Evolutionary conservation across 306 rosid genomes (phyloP).

Genomic region (Cicer yamashitae): DNA sequence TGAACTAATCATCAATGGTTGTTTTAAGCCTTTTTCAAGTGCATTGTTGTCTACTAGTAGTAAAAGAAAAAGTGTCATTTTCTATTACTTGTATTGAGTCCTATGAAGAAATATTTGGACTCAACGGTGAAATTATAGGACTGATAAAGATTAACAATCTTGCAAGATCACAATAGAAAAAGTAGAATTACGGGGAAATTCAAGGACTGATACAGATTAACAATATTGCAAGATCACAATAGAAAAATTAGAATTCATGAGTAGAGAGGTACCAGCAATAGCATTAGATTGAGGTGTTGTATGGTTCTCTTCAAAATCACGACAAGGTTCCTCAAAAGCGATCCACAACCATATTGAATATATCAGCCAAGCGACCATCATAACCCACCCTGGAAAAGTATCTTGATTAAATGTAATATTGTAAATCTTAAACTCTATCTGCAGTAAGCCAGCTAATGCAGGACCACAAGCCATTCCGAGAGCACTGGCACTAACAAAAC

Average conservation of each 20-base stretch:
- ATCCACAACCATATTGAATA: conserved; percentile 83
- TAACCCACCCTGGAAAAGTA: conserved; percentile 98
- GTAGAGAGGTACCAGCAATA: conserved; percentile 61
- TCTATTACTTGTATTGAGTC: conserved; percentile 42
- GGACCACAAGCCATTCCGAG: conserved; percentile 99
- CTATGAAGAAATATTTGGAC: conserved; percentile 1
- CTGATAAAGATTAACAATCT: neutral
- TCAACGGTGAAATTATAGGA: conserved; percentile 34
- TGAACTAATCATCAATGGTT: conserved; percentile 70
- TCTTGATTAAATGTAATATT: conserved; percentile 81
- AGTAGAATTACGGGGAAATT: conserved; percentile 10
- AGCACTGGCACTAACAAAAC: conserved; percentile 98
- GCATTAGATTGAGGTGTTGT: conserved; percentile 58
- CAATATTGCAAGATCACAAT: conserved; percentile 25
- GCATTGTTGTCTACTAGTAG: conserved; percentile 47
- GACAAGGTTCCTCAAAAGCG: conserved; percentile 86
- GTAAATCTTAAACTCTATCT: conserved; percentile 76
- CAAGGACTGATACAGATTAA: conserved; percentile 2
- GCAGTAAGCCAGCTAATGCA: conserved; percentile 92
- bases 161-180: conserved; percentile 26
- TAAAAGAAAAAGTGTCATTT: conserved; percentile 45
- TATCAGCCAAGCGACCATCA: conserved; percentile 88
- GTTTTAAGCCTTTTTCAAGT: conserved; percentile 78
- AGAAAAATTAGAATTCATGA: conserved; percentile 10
- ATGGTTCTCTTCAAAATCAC: conserved; percentile 54